Evolutionary conservation across 495 filamentous ascomycete genomes (phyloP).

Genomic region (Schizothecium vesticola): DNA sequence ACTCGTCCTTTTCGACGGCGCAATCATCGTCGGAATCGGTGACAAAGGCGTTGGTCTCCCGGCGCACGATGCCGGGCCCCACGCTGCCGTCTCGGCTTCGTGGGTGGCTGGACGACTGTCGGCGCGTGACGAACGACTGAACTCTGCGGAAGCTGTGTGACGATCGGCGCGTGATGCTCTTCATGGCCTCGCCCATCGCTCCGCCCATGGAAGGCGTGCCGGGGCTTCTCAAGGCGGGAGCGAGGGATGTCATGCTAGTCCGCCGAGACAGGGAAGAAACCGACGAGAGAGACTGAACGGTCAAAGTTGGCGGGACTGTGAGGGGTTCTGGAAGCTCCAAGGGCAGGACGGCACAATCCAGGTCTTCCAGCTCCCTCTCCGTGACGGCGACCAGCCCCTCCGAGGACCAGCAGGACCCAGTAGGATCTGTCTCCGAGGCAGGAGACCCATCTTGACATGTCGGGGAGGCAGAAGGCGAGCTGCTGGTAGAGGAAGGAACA

Average conservation of each 20-base stretch:
- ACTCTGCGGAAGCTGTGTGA: constrained; percentile 38
- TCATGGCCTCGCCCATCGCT: constrained; percentile 25
- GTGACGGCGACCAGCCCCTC: constrained; percentile 32
- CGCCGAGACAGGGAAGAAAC: constrained; percentile 28
- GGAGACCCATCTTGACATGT: constrained; percentile 40
- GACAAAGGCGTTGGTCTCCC: constrained; percentile 51
- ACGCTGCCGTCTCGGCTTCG: constrained; percentile 78
- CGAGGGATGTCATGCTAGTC: constrained; percentile 34
- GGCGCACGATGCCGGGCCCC: constrained; percentile 79
- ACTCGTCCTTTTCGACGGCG: constrained; percentile 34
- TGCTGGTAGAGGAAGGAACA: constrained; percentile 40
- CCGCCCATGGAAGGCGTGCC: constrained; percentile 36
- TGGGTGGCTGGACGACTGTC: constrained; percentile 67
- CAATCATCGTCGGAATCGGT: constrained; percentile 64
- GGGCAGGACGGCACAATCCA: constrained; percentile 12
- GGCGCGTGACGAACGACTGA: constrained; percentile 31
- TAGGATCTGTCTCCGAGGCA: constrained; percentile 37
- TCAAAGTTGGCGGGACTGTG: not conserved
- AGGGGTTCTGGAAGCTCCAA: constrained; percentile 43
- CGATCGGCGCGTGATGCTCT: constrained; percentile 40
- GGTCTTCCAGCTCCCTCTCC: constrained; percentile 19
- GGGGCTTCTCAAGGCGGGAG: constrained; percentile 24
- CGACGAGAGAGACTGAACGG: not conserved
- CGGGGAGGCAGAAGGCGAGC: constrained; percentile 35
- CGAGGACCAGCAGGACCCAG: constrained; percentile 32